A percentile compares a stretch with the other conserved stretches of the same genome.
Conservation (phyloP, 1,284 basidiomycete genomes). For the Cryptococcus hybrid region DNA sequence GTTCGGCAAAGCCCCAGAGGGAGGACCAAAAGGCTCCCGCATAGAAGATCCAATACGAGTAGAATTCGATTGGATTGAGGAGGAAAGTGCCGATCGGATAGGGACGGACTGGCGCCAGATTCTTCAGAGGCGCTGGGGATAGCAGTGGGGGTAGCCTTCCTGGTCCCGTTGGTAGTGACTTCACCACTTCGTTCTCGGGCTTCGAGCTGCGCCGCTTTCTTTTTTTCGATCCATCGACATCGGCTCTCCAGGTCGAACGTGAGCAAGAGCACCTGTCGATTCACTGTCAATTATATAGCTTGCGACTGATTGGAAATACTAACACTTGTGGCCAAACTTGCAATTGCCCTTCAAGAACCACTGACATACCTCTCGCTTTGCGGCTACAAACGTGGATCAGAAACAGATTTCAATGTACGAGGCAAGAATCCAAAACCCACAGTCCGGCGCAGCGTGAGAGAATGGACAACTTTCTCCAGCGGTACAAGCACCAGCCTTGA, state of each 20-base stretch:
- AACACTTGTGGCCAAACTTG: conserved; percentile 96
- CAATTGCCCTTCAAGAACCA: conserved; percentile 87
- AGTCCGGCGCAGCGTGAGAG: conserved; percentile 61
- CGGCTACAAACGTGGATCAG: conserved; percentile 46
- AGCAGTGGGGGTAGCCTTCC: conserved; percentile 7
- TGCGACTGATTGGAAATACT: conserved; percentile 13
- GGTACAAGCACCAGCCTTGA: conserved; percentile 87
- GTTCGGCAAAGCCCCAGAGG: conserved; percentile 31
- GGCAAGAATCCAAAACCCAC: conserved; percentile 25
- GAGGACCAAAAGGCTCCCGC: conserved; percentile 45
- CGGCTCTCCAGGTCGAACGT: conserved; percentile 88
- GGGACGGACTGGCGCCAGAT: conserved; percentile 32
- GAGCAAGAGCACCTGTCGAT: conserved; percentile 67
- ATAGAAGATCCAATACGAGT: conserved; percentile 31
- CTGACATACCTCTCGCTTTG: conserved; percentile 86
- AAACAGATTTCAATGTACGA: conserved; percentile 22
- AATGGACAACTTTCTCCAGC: conserved; percentile 95
- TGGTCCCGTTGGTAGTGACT: not conserved
- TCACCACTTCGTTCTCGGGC: conserved; percentile 32
- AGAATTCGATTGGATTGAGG: conserved; percentile 36
- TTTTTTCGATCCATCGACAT: conserved; percentile 97
- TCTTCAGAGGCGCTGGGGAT: conserved; percentile 7
- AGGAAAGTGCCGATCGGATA: conserved; percentile 41
- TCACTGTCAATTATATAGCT: conserved; percentile 5
- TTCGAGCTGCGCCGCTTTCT: conserved; percentile 75